Percentiles rank a stretch among this genome's conserved stretches.
These are phyloP conservation scores for Fusarium circinatum DNA, from an alignment of 2,329 filamentous ascomycete genomes.

Conservation along the genomic window DNA sequence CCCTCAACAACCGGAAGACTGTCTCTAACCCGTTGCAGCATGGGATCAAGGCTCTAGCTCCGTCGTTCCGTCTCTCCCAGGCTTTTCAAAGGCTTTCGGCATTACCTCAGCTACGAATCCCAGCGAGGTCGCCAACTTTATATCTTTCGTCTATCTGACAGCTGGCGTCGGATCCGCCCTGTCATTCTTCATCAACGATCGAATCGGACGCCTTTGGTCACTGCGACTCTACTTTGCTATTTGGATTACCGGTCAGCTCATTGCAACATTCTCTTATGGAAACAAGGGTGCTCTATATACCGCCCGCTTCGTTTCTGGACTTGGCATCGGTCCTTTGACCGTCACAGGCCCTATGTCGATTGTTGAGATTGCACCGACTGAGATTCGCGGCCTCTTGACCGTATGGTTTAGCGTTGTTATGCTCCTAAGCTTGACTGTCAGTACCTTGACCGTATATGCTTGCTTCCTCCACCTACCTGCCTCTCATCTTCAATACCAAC, in stretches of 20 bases:
- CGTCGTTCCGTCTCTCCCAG: slow-evolving; percentile 29
- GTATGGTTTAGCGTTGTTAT: slow-evolving; percentile 53
- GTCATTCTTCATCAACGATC: slow-evolving; percentile 36
- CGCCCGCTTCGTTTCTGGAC: slow-evolving; percentile 50
- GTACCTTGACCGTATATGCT: slow-evolving; percentile 50
- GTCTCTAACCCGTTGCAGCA: background rate
- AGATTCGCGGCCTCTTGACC: slow-evolving; percentile 52
- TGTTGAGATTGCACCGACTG: slow-evolving; percentile 53
- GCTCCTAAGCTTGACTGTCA: slow-evolving; percentile 46
- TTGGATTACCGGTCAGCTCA: slow-evolving; percentile 49
- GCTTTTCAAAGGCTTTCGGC: slow-evolving; percentile 21
- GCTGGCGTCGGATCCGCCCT: slow-evolving; percentile 33
- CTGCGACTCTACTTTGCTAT: slow-evolving; percentile 50
- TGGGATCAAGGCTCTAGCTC: slow-evolving; percentile 34
- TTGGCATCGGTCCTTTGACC: slow-evolving; percentile 52
- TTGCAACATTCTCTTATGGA: slow-evolving; percentile 43
- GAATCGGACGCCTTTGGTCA: slow-evolving; percentile 53
- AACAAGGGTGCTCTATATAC: slow-evolving; percentile 48
- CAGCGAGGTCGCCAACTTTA: slow-evolving; percentile 25
- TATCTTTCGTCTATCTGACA: slow-evolving; percentile 30
- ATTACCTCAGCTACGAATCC: slow-evolving; percentile 25
- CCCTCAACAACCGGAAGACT: background rate
- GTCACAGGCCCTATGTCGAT: slow-evolving; percentile 52
- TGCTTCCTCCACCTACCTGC: slow-evolving; percentile 32
- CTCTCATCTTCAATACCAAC: slow-evolving; percentile 43